These are phyloP conservation scores for Maudiozyma bulderi DNA, from an alignment of 805 yeast genomes.

Conservation along the genomic window DNA sequence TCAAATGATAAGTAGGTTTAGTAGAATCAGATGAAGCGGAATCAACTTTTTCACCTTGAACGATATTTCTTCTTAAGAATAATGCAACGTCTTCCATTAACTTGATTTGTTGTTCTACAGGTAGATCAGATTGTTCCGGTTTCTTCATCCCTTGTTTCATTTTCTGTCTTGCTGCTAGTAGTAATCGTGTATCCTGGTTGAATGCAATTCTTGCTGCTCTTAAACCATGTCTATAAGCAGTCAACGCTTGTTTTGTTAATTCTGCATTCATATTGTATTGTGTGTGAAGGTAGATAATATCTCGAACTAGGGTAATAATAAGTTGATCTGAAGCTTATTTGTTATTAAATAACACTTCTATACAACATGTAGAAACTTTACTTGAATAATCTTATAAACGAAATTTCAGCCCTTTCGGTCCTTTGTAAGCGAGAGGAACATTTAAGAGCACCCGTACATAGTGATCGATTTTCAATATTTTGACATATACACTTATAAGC, in stretches of 20 bases:
- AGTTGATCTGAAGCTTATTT: too few species aligned
- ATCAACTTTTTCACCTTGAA: constrained; percentile 55
- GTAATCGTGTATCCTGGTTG: constrained; percentile 33
- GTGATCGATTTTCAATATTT: too few species aligned
- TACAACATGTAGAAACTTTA: too few species aligned
- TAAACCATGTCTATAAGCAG: constrained; percentile 56
- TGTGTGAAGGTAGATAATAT: background rate
- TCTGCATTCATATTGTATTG: background rate
- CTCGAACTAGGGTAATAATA: background rate
- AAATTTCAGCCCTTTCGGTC: too few species aligned
- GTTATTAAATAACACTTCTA: background rate
- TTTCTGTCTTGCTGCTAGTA: constrained; percentile 50
- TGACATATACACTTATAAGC: too few species aligned
- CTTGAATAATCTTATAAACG: too few species aligned
- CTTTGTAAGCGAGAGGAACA: too few species aligned
- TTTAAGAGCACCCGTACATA: too few species aligned
- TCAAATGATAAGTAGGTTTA: constrained; percentile 33
- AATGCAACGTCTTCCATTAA: constrained; percentile 61
- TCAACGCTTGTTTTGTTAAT: constrained; percentile 3
- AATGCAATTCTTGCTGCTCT: constrained; percentile 61
- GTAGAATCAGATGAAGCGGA: background rate
- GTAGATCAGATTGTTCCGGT: constrained; percentile 38
- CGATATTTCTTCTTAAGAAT: constrained; percentile 67
- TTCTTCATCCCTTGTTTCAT: constrained; percentile 41
- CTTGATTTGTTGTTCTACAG: constrained; percentile 38